Conservation (phyloP, 2,329 filamentous ascomycete genomes). For the Calonectria pseudoreteaudii region DNA sequence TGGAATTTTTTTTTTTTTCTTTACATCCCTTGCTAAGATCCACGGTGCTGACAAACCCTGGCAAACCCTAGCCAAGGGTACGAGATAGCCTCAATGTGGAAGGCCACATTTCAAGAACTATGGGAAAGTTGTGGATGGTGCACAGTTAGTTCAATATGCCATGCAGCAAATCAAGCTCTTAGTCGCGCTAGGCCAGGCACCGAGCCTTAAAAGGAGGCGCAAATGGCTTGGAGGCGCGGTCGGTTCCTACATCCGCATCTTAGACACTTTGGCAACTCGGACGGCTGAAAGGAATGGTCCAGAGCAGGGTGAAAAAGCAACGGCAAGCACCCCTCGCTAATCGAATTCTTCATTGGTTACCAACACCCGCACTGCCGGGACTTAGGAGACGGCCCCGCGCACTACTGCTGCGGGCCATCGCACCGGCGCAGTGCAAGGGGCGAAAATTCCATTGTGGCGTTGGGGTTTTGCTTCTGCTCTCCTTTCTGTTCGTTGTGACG, state of each 20-base stretch:
- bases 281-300: not conserved
- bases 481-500: constrained; percentile 14
- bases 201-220: not conserved
- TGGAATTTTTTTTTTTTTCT: constrained; percentile 7
- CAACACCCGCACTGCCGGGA: constrained; percentile 38
- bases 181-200: not conserved
- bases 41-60: constrained; percentile 34
- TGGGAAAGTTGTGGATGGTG: constrained; percentile 11
- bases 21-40: constrained; percentile 28
- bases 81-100: constrained; percentile 35
- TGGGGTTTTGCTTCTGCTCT: constrained; percentile 28
- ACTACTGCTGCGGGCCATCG: constrained; percentile 30
- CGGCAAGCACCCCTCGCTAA: constrained; percentile 5
- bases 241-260: constrained; percentile 1
- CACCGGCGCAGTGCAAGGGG: constrained; percentile 20
- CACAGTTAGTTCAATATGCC: constrained; percentile 22
- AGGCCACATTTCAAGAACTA: constrained; percentile 33
- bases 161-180: constrained; percentile 4
- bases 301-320: constrained; percentile 14
- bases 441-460: constrained; percentile 20
- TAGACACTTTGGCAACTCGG: not conserved
- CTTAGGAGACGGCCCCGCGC: constrained; percentile 29
- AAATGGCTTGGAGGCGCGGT: not conserved
- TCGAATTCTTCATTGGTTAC: constrained; percentile 37
- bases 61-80: constrained; percentile 31